A percentile compares a stretch with the other conserved stretches of the same genome.
Evolutionary conservation across 345 rosid species (phyloP).

Genomic region (Clausena lansium): DNA sequence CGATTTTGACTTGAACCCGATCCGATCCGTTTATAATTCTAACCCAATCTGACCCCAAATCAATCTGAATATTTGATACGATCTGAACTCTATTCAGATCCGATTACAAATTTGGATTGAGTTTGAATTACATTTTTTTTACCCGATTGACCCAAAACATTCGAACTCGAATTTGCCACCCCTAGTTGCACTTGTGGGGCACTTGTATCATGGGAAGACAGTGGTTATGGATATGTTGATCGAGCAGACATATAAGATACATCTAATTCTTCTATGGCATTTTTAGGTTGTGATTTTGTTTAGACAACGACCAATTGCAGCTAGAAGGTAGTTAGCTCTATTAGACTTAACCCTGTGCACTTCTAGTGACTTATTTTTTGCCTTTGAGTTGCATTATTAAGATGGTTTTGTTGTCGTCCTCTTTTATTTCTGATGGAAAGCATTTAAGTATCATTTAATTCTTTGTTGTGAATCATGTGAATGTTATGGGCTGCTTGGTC

Average conservation of each 20-base stretch:
- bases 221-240: constrained; percentile 97
- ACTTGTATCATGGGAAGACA: constrained; percentile 89
- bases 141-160: too few relatives aligned
- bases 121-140: too few relatives aligned
- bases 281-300: too few relatives aligned
- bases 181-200: constrained; percentile 87
- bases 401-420: neutral
- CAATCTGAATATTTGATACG: too few relatives aligned
- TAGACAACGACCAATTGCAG: too few relatives aligned
- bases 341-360: neutral
- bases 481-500: constrained; percentile 6
- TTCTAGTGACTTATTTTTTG: constrained; percentile 1
- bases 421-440: neutral
- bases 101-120: too few relatives aligned
- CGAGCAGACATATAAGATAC: constrained; percentile 91
- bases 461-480: neutral
- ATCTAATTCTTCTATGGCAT: constrained; percentile 29
- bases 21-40: too few relatives aligned
- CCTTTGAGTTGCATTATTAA: constrained; percentile 5
- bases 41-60: too few relatives aligned
- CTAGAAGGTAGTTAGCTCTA: neutral
- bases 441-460: neutral
- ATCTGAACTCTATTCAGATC: too few relatives aligned
- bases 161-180: too few relatives aligned
- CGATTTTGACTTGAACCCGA: too few relatives aligned